Conservation (phyloP, 805 yeast genomes). For the Lipomyces yamadae region DNA sequence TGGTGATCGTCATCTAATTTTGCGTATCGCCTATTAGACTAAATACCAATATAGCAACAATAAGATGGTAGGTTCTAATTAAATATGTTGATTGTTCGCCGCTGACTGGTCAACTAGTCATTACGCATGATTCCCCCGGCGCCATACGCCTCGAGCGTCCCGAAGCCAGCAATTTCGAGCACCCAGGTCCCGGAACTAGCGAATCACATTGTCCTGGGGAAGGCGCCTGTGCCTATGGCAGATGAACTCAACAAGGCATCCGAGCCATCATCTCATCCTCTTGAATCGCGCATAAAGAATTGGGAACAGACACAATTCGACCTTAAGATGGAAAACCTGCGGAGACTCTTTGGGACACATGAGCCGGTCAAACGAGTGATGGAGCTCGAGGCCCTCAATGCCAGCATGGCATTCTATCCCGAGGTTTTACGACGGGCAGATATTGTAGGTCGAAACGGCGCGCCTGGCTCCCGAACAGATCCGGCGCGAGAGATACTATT, state of each 20-base stretch:
- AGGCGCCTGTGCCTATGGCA: slow-evolving; percentile 31
- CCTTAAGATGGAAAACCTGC: slow-evolving; percentile 72
- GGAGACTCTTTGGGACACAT: slow-evolving; percentile 87
- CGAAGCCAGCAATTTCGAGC: slow-evolving; percentile 24
- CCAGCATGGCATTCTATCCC: slow-evolving; percentile 34
- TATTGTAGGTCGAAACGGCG: slow-evolving; percentile 45
- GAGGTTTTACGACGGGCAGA: slow-evolving; percentile 30
- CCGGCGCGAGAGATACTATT: slow-evolving; percentile 77
- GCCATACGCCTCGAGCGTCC: slow-evolving; percentile 22
- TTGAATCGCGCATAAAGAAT: slow-evolving; percentile 71
- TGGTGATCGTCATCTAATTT: neutral
- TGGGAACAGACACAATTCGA: slow-evolving; percentile 83
- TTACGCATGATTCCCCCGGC: slow-evolving; percentile 23
- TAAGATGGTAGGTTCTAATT: neutral
- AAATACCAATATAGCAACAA: neutral
- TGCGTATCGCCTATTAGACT: neutral
- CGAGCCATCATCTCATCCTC: slow-evolving; percentile 72
- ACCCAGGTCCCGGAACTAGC: slow-evolving; percentile 21
- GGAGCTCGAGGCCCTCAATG: slow-evolving; percentile 68
- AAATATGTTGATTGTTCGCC: neutral
- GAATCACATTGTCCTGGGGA: slow-evolving; percentile 25
- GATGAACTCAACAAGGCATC: slow-evolving; percentile 58
- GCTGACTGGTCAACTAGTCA: slow-evolving; percentile 16
- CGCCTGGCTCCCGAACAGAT: slow-evolving; percentile 58
- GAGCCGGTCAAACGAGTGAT: slow-evolving; percentile 90